Base-by-base conservation (phyloP, 306 rosid species). In the Inga oerstediana region DNA sequence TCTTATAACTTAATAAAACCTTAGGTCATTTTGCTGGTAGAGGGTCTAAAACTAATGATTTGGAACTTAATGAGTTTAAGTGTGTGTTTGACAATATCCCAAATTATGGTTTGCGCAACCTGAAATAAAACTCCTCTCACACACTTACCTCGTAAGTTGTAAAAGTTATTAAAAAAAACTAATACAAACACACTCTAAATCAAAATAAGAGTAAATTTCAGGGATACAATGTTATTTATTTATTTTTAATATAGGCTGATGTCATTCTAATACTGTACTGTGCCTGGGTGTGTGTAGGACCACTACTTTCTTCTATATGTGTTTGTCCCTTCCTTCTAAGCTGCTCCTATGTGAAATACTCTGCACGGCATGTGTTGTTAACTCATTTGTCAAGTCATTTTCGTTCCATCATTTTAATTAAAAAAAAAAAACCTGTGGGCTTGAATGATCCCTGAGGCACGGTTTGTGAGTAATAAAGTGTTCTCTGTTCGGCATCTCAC, bases 351-450 rank as follows among this genome's bases (percentile, higher is more conserved):
- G 3, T 74, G 7, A 51, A 27, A 49, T 79, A 13, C 62, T 0
- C 20, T 79, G 68, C 81, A 59, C 80, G 80, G 69, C 82, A 83
- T 80, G 84, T 82, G 87, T 77, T 54, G 2, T 64, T 72, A 44
- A 14, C 22, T 51, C 69, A 83, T 83, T 83, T 30, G 83, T n/a
- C 0, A 43, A 62, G 74, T 80, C 37, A 15, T 35, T 54, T 80
- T 43, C 46, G 24, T 14, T 30, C 8, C 34, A 19, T 27, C 44
- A 35, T 22, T 59, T 58, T n/a, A 52, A 52, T 19, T 0, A 54
- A 16, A 1, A 7, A 17, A 54, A 16, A 52, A 4, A 27, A 65
- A 65, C 2, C 7, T 13, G 0, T 14, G 72, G 24, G 72, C 46
- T 66, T 66, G 72, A 34, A 66, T 66, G 51, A 70, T 70, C 15